phyloP scores from a whole-genome alignment of 2,329 filamentous ascomycete genomes.

The Fusarium sp. region DNA sequence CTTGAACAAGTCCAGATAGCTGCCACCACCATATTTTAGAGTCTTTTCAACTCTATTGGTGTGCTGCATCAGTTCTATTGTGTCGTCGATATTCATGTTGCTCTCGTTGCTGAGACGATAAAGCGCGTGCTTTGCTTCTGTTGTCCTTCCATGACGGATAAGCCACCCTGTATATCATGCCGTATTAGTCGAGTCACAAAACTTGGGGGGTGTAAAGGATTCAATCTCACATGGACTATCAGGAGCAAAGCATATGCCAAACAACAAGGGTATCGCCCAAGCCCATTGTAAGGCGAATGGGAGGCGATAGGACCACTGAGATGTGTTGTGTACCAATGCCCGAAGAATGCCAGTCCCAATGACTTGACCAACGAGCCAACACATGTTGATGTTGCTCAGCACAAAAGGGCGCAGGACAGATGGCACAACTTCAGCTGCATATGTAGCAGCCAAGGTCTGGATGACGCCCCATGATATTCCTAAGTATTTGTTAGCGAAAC shows the following conservation, averaged over 20 bases:
- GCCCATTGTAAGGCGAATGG: conserved; percentile 58
- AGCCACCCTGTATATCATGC: conserved; percentile 46
- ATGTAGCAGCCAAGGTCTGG: conserved; percentile 53
- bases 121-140: conserved; percentile 48
- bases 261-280: conserved; percentile 52
- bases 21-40: conserved; percentile 48
- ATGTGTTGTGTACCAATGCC: conserved; percentile 44
- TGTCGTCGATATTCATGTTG: conserved; percentile 55
- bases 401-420: conserved; percentile 49
- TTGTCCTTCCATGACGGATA: conserved; percentile 49
- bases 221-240: conserved; percentile 53
- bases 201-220: neutral
- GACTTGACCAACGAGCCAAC: conserved; percentile 57
- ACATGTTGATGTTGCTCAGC: conserved; percentile 55
- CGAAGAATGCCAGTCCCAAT: conserved; percentile 51
- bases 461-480: conserved; percentile 51
- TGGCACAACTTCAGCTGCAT: conserved; percentile 54
- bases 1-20: conserved; percentile 35
- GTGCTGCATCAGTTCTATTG: conserved; percentile 54
- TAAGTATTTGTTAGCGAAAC: neutral
- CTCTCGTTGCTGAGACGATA: conserved; percentile 46
- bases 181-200: neutral
- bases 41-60: conserved; percentile 58
- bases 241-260: conserved; percentile 51
- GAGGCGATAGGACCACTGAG: conserved; percentile 46